These are phyloP conservation scores for Globisporangium cystogenes DNA, from an alignment of 352 stramenopile species.

Conservation along the genomic window DNA sequence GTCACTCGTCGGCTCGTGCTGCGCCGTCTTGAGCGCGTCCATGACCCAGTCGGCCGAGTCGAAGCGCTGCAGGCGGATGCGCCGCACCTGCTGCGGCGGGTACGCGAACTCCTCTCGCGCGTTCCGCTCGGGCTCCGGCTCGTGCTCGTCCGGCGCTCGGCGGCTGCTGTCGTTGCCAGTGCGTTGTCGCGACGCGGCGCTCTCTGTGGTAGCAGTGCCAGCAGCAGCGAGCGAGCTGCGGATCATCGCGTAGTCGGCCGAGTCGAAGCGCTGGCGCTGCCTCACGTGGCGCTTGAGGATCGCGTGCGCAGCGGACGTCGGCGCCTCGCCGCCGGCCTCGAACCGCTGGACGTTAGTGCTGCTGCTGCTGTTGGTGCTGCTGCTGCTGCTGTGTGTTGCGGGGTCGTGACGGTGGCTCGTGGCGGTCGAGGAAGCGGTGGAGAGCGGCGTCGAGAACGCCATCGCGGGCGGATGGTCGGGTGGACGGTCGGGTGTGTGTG, in stretches of 20 bases:
- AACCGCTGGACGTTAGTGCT: not conserved
- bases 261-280: constrained; percentile 70
- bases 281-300: constrained; percentile 47
- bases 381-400: no score
- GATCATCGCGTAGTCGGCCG: constrained; percentile 61
- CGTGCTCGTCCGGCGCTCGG: constrained; percentile 2
- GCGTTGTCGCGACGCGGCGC: not conserved
- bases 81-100: constrained; percentile 33
- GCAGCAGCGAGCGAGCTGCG: constrained; percentile 7
- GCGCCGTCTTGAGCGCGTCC: constrained; percentile 9
- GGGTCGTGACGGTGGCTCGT: no score
- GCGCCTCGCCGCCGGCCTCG: not conserved
- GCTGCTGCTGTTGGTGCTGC: constrained; percentile 1
- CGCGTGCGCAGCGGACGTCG: constrained; percentile 26
- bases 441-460: not conserved
- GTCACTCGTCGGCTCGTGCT: constrained; percentile 4
- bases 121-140: constrained; percentile 12
- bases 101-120: constrained; percentile 2
- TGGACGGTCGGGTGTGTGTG: not conserved
- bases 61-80: constrained; percentile 60
- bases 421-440: not conserved
- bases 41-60: constrained; percentile 72
- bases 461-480: not conserved
- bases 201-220: not conserved
- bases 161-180: not conserved